phyloP scores from a whole-genome alignment of 805 yeast genomes.

The Pichia sporocuriosa region DNA sequence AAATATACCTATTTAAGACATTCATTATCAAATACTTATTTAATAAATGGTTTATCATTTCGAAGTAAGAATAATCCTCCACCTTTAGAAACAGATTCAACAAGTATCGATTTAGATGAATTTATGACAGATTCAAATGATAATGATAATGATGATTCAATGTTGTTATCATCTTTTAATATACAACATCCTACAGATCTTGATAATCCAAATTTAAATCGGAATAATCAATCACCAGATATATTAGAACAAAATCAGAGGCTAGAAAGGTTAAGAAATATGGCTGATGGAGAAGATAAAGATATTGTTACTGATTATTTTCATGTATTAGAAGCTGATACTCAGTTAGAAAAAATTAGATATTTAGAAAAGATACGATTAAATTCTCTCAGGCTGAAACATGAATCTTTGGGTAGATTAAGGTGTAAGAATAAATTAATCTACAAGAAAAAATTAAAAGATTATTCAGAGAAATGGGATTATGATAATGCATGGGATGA shows the following conservation, averaged over 20 bases:
- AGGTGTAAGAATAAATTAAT: conserved; percentile 24
- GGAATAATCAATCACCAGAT: background rate
- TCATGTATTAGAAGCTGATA: conserved; percentile 17
- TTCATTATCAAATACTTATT: conserved; percentile 64
- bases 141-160: conserved; percentile 12
- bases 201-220: background rate
- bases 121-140: conserved; percentile 21
- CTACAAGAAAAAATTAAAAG: conserved; percentile 18
- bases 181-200: conserved; percentile 3
- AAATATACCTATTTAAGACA: conserved; percentile 80
- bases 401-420: conserved; percentile 23
- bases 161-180: conserved; percentile 1
- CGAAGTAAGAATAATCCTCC: conserved; percentile 32
- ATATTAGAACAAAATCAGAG: conserved; percentile 2
- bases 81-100: conserved; percentile 25
- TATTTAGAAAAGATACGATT: conserved; percentile 25
- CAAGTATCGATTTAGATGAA: conserved; percentile 23
- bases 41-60: conserved; percentile 63
- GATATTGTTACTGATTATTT: conserved; percentile 18
- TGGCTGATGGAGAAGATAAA: conserved; percentile 9
- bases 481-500: conserved; percentile 34
- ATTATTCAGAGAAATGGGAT: conserved; percentile 36
- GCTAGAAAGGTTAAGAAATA: conserved; percentile 1
- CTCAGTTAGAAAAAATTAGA: conserved; percentile 23
- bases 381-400: conserved; percentile 24